These are phyloP conservation scores for Cnidoscolus chayamansa DNA, from an alignment of 441 rosid species.

Conservation along the genomic window DNA sequence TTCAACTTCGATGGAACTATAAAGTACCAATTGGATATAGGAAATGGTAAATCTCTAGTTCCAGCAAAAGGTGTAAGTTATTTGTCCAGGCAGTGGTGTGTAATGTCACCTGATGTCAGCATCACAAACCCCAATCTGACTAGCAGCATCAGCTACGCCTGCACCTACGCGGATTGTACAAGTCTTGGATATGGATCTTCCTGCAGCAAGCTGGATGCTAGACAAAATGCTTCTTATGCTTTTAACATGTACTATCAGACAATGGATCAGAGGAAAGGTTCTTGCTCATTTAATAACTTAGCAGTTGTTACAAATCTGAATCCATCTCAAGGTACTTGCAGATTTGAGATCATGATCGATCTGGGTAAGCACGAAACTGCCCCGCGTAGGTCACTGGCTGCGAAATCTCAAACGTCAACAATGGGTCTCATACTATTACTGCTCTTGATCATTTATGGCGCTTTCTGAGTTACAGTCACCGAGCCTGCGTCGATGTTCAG, in stretches of 20 bases:
- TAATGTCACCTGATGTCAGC: constrained; percentile 52
- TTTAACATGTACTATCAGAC: constrained; percentile 72
- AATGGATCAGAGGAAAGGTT: constrained; percentile 54
- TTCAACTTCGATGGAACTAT: constrained; percentile 64
- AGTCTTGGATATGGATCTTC: constrained; percentile 65
- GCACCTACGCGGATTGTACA: constrained; percentile 66
- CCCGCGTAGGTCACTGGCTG: constrained; percentile 17
- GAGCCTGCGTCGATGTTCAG: background rate
- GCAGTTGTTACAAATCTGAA: constrained; percentile 44
- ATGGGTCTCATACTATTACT: constrained; percentile 16
- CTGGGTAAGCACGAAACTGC: constrained; percentile 33
- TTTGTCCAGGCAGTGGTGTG: constrained; percentile 64
- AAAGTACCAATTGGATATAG: constrained; percentile 48
- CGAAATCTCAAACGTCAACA: constrained; percentile 16
- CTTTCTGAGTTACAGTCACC: constrained; percentile 15
- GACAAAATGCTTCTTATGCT: constrained; percentile 64
- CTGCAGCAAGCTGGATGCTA: constrained; percentile 45
- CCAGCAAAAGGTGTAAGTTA: constrained; percentile 63
- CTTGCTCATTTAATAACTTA: constrained; percentile 47
- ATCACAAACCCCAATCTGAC: constrained; percentile 36
- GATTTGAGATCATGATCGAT: constrained; percentile 65
- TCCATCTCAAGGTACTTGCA: constrained; percentile 59
- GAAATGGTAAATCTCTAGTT: constrained; percentile 41
- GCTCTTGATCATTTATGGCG: constrained; percentile 15
- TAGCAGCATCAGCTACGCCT: constrained; percentile 43